Evolutionary conservation across 2,329 filamentous ascomycete species (phyloP).

Genomic region (Cercospora sp.): DNA sequence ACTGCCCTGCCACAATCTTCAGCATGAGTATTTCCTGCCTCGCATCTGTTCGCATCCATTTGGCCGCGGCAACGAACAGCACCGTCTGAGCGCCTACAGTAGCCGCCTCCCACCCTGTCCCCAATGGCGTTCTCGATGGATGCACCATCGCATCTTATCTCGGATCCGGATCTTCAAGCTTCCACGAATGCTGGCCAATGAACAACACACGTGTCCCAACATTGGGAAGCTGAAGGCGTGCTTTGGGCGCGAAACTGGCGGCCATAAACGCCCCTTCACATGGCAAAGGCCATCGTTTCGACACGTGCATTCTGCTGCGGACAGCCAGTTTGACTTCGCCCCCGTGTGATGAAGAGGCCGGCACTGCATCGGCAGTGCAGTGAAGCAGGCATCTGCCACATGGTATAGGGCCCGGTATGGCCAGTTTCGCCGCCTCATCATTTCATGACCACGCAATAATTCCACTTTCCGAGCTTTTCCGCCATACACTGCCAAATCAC

Average conservation of each 20-base stretch:
- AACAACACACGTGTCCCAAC: slow-evolving; percentile 1
- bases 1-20: neutral
- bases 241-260: neutral
- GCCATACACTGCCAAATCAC: neutral
- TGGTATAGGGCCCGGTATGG: neutral
- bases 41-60: neutral
- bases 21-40: neutral
- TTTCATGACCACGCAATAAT: neutral
- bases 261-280: neutral
- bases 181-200: slow-evolving; percentile 7
- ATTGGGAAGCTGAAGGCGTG: neutral
- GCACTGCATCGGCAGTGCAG: neutral
- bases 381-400: neutral
- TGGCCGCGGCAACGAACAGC: neutral
- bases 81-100: neutral
- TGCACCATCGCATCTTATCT: neutral
- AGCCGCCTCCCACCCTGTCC: neutral
- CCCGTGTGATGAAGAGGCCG: neutral
- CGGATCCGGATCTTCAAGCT: neutral
- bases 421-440: neutral
- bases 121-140: neutral
- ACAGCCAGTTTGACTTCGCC: neutral
- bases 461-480: neutral
- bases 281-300: neutral
- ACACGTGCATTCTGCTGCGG: neutral